These are phyloP conservation scores for Trebouxiophyceae sp. DNA, from an alignment of 163 green algal species.

Conservation along the genomic window DNA sequence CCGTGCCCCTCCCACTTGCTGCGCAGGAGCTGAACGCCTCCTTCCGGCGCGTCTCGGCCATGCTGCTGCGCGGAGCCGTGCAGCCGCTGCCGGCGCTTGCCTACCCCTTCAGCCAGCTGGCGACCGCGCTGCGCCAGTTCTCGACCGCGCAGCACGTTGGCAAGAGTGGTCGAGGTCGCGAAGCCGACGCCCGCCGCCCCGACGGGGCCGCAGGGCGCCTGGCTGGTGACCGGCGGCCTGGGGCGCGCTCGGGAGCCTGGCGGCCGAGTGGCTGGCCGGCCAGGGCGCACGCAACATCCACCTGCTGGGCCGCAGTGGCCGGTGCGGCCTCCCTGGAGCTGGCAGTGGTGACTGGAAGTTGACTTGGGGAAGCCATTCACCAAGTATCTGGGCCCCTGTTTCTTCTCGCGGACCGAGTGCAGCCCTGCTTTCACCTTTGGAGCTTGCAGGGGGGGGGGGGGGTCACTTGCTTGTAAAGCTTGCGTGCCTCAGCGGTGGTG, in stretches of 20 bases:
- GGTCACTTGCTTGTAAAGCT: too few relatives aligned
- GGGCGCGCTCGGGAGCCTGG: slow-evolving; percentile 67
- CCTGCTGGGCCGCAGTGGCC: slow-evolving; percentile 51
- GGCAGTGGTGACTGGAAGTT: too few relatives aligned
- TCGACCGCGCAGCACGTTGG: slow-evolving; percentile 74
- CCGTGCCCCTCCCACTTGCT: too few relatives aligned
- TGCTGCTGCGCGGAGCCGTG: slow-evolving; percentile 36
- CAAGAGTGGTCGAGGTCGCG: slow-evolving; percentile 89
- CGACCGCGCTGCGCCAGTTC: slow-evolving; percentile 73
- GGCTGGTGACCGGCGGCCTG: slow-evolving; percentile 66
- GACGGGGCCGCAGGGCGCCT: too few relatives aligned
- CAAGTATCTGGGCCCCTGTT: too few relatives aligned
- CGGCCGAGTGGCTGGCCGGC: slow-evolving; percentile 49
- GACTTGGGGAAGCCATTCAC: too few relatives aligned
- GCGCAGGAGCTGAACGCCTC: slow-evolving; percentile 36
- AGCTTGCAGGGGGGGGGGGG: too few relatives aligned
- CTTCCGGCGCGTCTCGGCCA: slow-evolving; percentile 44
- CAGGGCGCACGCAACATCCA: slow-evolving; percentile 39
- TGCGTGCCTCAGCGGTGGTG: too few relatives aligned
- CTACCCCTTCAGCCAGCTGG: slow-evolving; percentile 41
- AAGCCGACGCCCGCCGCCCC: too few relatives aligned
- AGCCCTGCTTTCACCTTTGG: too few relatives aligned
- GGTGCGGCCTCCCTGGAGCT: slow-evolving; percentile 8
- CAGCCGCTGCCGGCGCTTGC: slow-evolving; percentile 42
- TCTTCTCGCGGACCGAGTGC: too few relatives aligned